Base-by-base conservation (phyloP, 2,329 filamentous ascomycete genomes). In the Canariomyces notabilis region DNA sequence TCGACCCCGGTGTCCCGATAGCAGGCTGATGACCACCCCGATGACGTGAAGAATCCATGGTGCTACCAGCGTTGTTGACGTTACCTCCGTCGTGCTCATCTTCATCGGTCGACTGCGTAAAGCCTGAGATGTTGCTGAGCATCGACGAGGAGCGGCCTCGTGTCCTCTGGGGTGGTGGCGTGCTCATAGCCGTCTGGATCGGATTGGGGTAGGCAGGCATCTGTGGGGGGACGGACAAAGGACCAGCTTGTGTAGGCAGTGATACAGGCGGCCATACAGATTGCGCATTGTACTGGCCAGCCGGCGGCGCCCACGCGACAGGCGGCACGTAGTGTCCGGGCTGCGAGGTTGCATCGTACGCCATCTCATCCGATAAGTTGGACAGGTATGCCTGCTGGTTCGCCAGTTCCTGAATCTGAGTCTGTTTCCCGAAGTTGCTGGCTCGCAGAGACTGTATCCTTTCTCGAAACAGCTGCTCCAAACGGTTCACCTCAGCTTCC, bases 101-200 rank as follows among this genome's bases (percentile, higher is more conserved):
- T 36, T 75, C 77, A 38, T 69, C 70, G 55, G 75, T 81, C 14
- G 74, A 79, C 64, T 83, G 78, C 6, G 80, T 84, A 56, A 83
- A 82, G 16, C 80, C 79, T n/a, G 79, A 82, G 3, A 83, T 68
- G 56, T 82, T 76, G 57, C 79, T 83, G 2, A 84, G 73, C 80
- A 84, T 84, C 47, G 78, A 82, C 8, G 78, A 82, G 22, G 79
- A 83, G 39, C 80, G 75, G 18, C 78, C 79, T 36, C 80, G 67
- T 22, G 69, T 67, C 60, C 71, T 74, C 32, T 47, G 52, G 26
- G 45, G 54, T 22, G 37, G 56, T 19, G 57, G 61, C 19, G 48
- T 58, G 39, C 34, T 35, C 5, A 48, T 23, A 29, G 40, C 19
- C 29, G 37, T 29, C 23, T 55, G 56, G 15, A 53, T 43, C 9